Conservation (phyloP, 257 asterid genomes). For the Solanum commersonii region DNA sequence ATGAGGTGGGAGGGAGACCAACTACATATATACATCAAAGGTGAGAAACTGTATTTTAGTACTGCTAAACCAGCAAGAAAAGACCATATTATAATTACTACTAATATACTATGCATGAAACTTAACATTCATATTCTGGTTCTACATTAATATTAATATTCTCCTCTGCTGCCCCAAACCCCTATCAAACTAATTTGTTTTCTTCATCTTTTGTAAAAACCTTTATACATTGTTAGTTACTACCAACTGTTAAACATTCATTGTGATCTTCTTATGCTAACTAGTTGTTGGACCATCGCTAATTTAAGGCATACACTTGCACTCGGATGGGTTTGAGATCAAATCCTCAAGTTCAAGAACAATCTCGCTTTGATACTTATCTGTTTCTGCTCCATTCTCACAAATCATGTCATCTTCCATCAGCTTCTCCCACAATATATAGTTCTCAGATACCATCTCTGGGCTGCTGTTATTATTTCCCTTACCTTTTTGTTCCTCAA, state of each 20-base stretch:
- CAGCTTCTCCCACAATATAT: slow-evolving; percentile 80
- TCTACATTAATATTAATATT: not conserved
- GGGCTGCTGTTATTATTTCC: not conserved
- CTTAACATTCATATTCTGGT: not conserved
- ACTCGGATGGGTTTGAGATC: slow-evolving; percentile 21
- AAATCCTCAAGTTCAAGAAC: slow-evolving; percentile 33
- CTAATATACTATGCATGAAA: not conserved
- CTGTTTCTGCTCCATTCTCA: slow-evolving; percentile 28
- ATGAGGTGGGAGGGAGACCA: not conserved
- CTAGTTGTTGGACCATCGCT: not conserved
- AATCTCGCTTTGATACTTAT: slow-evolving; percentile 23
- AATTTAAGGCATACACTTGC: not conserved
- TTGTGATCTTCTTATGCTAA: not conserved
- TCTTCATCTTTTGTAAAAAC: not conserved
- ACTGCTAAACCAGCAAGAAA: not conserved
- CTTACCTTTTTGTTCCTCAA: slow-evolving; percentile 8
- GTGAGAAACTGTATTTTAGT: not conserved
- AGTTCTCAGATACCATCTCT: slow-evolving; percentile 41
- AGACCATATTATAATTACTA: not conserved
- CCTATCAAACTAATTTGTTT: not conserved
- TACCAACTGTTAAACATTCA: not conserved
- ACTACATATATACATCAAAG: not conserved
- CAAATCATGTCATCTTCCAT: slow-evolving; percentile 89
- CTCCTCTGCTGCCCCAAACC: not conserved
- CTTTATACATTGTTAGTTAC: not conserved